Base-by-base conservation (phyloP, 352 stramenopile species). In the Pythium utonaiense region DNA sequence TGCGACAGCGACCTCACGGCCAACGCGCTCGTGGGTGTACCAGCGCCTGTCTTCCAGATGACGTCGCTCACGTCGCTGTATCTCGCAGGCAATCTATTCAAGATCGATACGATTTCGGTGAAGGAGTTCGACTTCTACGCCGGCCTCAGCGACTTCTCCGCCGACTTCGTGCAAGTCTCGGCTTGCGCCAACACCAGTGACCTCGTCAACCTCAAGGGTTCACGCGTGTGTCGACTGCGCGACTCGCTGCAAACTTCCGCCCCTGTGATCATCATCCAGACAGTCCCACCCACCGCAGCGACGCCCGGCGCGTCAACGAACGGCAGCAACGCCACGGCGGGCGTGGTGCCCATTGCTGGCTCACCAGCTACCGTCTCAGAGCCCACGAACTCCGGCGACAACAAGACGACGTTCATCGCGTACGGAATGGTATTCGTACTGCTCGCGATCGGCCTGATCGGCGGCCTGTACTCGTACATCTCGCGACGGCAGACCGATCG, bases 101-200 rank as follows among this genome's bases (percentile, higher is more conserved):
- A 87, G 48, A 74, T 89, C 52, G 71, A 69, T 28, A 74, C 63
- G 13, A 56, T 89, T 31, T 82, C 79, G 22, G 53, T 66, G 6
- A 69, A 67, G 17, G 73, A 89, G 66, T 89, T 84, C 53, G 79
- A 89, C 54, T 89, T 87, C 50, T 89, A 83, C 60, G 79, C 79
- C 0, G 77, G 79, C 6, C 67, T 89, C 9, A 66, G 64, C 10
- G 74, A 86, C 19, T 84, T 89, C 31, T 51, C 73, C 14, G 74
- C 76, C 22, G 71, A 73, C 42, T 87, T 89, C 50, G 77, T 73
- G 6, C 67, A 82, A 38, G 70, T 86, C 17, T 74, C 73, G 41
- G 70, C 69, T 1, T 89, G 79, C 41, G 53, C 66, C 16, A 54
- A 62, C 45, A 74, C 74, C 42, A 75, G 76, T 12, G 70, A 70